A percentile compares a stretch with the other conserved stretches of the same genome.
Conservation (phyloP, 371 early-diverging fungal genomes). For the Nosema muscidifuracis region DNA sequence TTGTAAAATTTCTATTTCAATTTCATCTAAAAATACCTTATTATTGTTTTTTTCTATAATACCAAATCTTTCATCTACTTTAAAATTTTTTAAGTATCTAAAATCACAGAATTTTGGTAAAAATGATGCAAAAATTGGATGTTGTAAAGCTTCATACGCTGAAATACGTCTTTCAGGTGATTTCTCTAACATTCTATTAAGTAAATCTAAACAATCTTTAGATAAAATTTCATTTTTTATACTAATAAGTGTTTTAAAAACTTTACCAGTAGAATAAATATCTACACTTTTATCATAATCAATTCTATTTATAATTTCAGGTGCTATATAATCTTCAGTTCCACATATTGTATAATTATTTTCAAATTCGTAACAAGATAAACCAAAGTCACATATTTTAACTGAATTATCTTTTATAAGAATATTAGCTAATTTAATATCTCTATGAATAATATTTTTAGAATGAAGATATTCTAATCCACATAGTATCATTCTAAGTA, state of each 20-base stretch:
- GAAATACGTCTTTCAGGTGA: neutral
- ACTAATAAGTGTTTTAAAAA: conserved; percentile 11
- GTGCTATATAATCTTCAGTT: conserved; percentile 66
- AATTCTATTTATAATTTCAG: conserved; percentile 66
- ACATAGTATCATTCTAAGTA: conserved; percentile 74
- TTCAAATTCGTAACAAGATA: conserved; percentile 12
- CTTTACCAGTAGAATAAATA: conserved; percentile 21
- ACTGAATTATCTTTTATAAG: conserved; percentile 72
- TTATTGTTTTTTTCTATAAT: neutral
- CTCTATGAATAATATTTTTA: conserved; percentile 82
- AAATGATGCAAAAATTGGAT: conserved; percentile 7
- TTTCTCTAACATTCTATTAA: conserved; percentile 8
- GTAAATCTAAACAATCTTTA: neutral
- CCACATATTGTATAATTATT: conserved; percentile 19
- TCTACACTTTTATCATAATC: conserved; percentile 65
- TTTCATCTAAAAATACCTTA: neutral
- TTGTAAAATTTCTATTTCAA: neutral
- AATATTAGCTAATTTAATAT: conserved; percentile 77
- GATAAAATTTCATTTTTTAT: conserved; percentile 5
- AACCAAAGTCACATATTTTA: conserved; percentile 75
- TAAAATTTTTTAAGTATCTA: conserved; percentile 5
- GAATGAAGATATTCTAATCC: conserved; percentile 80
- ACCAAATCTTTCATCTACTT: conserved; percentile 10
- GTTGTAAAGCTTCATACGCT: conserved; percentile 20
- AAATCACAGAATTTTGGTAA: conserved; percentile 24